These are phyloP conservation scores for Tillandsia leiboldiana DNA, from an alignment of 176 grass and related monocot species.

Conservation along the genomic window DNA sequence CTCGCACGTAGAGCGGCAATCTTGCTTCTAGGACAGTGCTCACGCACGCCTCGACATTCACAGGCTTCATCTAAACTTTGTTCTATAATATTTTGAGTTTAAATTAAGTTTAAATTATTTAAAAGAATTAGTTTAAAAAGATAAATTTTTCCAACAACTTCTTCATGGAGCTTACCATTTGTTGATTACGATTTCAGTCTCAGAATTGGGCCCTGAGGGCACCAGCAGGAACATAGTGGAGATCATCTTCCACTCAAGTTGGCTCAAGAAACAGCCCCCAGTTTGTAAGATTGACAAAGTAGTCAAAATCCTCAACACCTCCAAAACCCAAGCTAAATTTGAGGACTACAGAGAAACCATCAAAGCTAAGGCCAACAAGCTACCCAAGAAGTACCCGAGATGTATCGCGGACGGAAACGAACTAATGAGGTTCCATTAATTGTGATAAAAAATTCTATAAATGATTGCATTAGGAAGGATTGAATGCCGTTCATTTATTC, in stretches of 20 bases:
- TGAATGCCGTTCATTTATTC: no score
- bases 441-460: background rate
- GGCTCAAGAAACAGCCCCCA: conserved; percentile 72
- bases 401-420: conserved; percentile 96
- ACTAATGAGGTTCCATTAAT: conserved; percentile 82
- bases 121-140: no score
- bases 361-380: conserved; percentile 46
- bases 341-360: conserved; percentile 79
- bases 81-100: no score
- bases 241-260: conserved; percentile 97
- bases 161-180: no score
- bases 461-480: no score
- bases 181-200: conserved; percentile 30
- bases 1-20: no score
- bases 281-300: conserved; percentile 62
- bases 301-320: conserved; percentile 71
- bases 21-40: no score
- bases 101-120: no score
- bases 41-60: no score
- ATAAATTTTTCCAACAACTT: no score
- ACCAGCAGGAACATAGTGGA: conserved; percentile 88
- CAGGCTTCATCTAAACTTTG: no score
- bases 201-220: conserved; percentile 64
- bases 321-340: conserved; percentile 44
- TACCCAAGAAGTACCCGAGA: conserved; percentile 49